These are phyloP conservation scores for Lichina pygmaea DNA, from an alignment of 495 filamentous ascomycete species.

Conservation along the genomic window DNA sequence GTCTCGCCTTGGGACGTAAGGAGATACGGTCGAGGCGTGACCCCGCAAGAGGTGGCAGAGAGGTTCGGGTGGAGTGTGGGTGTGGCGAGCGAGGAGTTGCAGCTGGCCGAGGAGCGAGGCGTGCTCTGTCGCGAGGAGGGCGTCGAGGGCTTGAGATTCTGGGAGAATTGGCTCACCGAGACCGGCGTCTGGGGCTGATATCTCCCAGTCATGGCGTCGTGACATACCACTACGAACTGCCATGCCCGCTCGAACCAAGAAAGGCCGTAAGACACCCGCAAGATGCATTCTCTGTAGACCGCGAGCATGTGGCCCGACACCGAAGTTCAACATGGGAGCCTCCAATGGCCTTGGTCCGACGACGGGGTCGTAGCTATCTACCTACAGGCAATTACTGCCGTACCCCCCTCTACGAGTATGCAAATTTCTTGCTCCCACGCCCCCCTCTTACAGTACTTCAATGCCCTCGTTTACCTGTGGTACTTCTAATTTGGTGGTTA, in stretches of 20 bases:
- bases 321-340: not conserved
- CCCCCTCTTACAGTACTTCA: too few relatives aligned
- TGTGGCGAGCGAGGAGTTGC: slow-evolving; percentile 84
- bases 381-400: too few relatives aligned
- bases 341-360: not conserved
- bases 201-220: not conserved
- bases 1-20: slow-evolving; percentile 38
- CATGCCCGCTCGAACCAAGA: not conserved
- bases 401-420: too few relatives aligned
- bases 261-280: not conserved
- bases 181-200: not conserved
- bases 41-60: slow-evolving; percentile 70
- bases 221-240: not conserved
- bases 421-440: too few relatives aligned
- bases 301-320: not conserved
- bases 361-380: not conserved
- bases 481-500: too few relatives aligned
- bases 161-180: slow-evolving; percentile 28
- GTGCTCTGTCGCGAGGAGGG: slow-evolving; percentile 61
- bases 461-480: too few relatives aligned
- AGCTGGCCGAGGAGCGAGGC: slow-evolving; percentile 86
- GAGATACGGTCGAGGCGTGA: slow-evolving; percentile 56
- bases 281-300: not conserved
- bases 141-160: slow-evolving; percentile 58
- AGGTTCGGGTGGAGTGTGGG: slow-evolving; percentile 94